Base-by-base conservation (phyloP, 228 moss, liverwort and hornwort species). In the Sphagnum magellanicum region DNA sequence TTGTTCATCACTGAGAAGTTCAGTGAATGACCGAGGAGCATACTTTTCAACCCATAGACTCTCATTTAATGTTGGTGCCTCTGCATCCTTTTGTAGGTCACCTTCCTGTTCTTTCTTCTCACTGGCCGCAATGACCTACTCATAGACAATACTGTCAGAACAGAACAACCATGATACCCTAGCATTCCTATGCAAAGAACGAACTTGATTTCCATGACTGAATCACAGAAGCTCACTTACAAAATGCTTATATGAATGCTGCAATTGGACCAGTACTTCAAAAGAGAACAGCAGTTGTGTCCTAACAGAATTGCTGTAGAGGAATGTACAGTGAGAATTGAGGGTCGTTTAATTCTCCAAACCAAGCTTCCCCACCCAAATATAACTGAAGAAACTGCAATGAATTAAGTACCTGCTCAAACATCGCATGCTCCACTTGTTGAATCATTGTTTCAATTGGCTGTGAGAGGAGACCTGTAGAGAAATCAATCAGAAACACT, bases 21-120 rank as follows among this genome's bases (percentile, higher is more conserved):
- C 94, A 58, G 92, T 98, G 68, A 98, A 98, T 46, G 83, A 81
- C 71, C 79, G 81, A 50, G 98, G 98, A 57, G 89, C 78, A 83
- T 94, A 98, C 67, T 92, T 98, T 53, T 98, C 98, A 70, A 98
- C 98, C 98, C 98, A 98, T 48, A 94, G 86, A 71, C 90, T 81
- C 65, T 94, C 90, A 72, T 88, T 84, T 76, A 74, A 65, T 63
- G 76, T 14, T 47, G 74, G 55, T 67, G 72, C 55, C 63, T 61
- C 70, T 57, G 65, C 53, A 66, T 75, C 80, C 50, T 74, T 71
- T 71, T 64, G 53, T 71, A 65, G 71, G 72, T 70, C 66, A 59
- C 60, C 72, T 68, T 50, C 66, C 52, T n/a, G 75, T 59, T 51
- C 72, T 66, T 74, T 78, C 66, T 81, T 80, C 48, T 87, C 74